Base-by-base conservation (phyloP, 2,329 filamentous ascomycete species). In the Calonectria crousiana region DNA sequence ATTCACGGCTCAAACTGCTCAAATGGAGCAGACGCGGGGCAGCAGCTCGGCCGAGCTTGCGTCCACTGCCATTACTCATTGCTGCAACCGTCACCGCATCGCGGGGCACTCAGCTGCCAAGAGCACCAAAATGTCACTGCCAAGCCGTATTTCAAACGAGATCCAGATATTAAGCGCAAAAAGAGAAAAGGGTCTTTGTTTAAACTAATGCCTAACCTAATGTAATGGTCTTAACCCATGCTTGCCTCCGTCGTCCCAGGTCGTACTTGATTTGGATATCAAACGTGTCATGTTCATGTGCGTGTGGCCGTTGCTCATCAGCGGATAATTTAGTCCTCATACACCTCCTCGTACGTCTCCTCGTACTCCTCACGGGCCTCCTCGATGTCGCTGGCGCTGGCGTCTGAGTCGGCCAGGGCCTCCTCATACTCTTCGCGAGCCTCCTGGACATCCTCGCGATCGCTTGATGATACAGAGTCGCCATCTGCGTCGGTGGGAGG, bases 331-430 rank as follows among this genome's bases (percentile, higher is more conserved):
- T 71, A 80, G 56, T 79, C 79, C 67, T 78, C 79, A 65, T 82
- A 82, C 13, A 77, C 77, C 47, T 82, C 81, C 69, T 81, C 80
- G 18, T 80, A 80, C 0, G 47, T 11, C 69, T 82, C 88, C 76
- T 89, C 87, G 66, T 88, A 87, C 64, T 86, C 86, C 79, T 91
- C 88, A 62, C 88, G 77, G 1, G 88, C 88, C 80, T 92, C 89
- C 74, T 90, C 87, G 5, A 90, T 80, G 73, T 89, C 89, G 74
- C 88, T 91, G 77, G 86, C 90, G 82, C 86, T 89, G 23, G 86
- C 86, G 65, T 84, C 83, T 1, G 86, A 88, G 75, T 86, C 84
- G 6, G 78, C 83, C 14, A 85, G 81, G 4, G 86, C 85, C 76
- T 87, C 86, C 77, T 89, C 86, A 67, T 86, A 87, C 62, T 84